Base-by-base conservation (phyloP, 2,329 filamentous ascomycete species). In the Fusarium subtropicale region DNA sequence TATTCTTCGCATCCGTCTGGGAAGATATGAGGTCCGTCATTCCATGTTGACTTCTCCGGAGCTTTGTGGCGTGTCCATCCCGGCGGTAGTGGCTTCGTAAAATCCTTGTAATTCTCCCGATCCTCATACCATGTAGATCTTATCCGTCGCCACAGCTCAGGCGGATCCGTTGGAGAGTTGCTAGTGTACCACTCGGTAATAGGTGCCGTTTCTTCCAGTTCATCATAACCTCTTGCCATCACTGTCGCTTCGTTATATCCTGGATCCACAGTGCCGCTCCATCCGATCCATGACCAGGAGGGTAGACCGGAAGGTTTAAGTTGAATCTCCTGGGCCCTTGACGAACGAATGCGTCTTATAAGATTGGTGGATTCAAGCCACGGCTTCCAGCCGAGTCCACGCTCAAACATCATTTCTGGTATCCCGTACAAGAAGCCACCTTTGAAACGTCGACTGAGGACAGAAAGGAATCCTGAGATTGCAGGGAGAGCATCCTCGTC, bases 231-330 rank as follows among this genome's bases (percentile, higher is more conserved):
- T 10, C 12, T 8, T 11, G 31, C 42, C 15, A 30, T 15, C 11
- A 65, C 13, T 4, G 3, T 36, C 3, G 22, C 51, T 39, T 64
- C 54, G 0, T 15, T 16, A 2, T 28, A 26, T 4, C 2, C 10
- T 13, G 33, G 6, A 2, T 20, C 2, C 6, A 16, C 6, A 44
- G 0, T 1, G 7, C 59, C 65, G 8, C 50, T 18, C 63, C 65
- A 68, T 1, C 63, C 63, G 1, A 68, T 18, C 63, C 63, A 68
- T 2, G 63, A 67, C 65, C 65, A 67, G 0, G 63, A 68, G 3
- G 65, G 65, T 2, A 67, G 54, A 0, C 16, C 50, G 4, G 47
- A 59, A 2, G 59, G 39, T 9, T 1, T 11, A 1, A 56, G 34
- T 2, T 33, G 42, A 9, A 28, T 16, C 1, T 20, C 24, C 15